These are phyloP conservation scores for Exserohilum turcica DNA, from an alignment of 2,329 filamentous ascomycete species.

Conservation along the genomic window DNA sequence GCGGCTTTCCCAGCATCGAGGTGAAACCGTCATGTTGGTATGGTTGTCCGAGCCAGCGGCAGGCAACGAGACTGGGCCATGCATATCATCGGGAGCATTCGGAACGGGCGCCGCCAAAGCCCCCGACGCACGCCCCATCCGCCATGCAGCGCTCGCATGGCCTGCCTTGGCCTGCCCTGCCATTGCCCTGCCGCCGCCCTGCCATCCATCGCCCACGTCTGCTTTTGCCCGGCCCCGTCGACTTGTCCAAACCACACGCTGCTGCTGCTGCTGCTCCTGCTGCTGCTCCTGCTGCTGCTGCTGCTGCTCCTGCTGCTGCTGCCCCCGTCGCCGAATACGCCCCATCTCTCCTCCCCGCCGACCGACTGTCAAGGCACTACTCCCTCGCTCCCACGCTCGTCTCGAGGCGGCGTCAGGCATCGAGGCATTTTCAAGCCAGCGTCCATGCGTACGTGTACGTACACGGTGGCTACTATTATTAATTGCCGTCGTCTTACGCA, in stretches of 20 bases:
- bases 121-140: constrained; percentile 1
- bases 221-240: constrained; percentile 5
- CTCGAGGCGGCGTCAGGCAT: constrained; percentile 18
- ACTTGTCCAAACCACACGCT: neutral
- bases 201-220: constrained; percentile 5
- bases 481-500: constrained; percentile 23
- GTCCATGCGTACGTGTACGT: constrained; percentile 24
- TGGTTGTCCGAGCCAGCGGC: constrained; percentile 13
- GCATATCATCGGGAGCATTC: constrained; percentile 19
- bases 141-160: too few species aligned
- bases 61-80: constrained; percentile 12
- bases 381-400: neutral
- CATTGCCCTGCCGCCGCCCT: too few species aligned
- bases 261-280: too few species aligned
- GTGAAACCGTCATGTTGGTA: neutral
- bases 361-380: too few species aligned
- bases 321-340: too few species aligned
- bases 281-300: neutral
- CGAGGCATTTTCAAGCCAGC: constrained; percentile 24
- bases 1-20: neutral
- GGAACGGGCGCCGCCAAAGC: constrained; percentile 7
- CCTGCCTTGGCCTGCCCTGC: too few species aligned
- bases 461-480: constrained; percentile 18
- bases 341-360: too few species aligned
- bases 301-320: too few species aligned